Percentiles rank a stretch among this genome's conserved stretches.
Evolutionary conservation across 2,329 filamentous ascomycete genomes (phyloP).

Genomic region (Chrysosporium keratinophilum): DNA sequence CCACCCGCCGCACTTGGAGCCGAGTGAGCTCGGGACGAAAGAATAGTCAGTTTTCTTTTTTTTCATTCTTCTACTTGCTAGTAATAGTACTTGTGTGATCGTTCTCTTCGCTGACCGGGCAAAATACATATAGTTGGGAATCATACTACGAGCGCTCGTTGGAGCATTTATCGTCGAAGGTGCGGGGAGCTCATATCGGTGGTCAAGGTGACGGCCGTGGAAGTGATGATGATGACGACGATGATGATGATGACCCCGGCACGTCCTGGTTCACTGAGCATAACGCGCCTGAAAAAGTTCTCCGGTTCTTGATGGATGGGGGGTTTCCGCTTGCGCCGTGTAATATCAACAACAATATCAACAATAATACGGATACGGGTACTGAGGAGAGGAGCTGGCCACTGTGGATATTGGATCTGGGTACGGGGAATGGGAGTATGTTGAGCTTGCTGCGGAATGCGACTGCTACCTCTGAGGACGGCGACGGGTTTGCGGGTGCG

Average conservation of each 20-base stretch:
- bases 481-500: constrained; percentile 52
- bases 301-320: constrained; percentile 53
- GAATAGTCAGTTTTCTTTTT: constrained; percentile 59
- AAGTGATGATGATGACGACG: constrained; percentile 48
- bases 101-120: too few relatives aligned
- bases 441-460: constrained; percentile 75
- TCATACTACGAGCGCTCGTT: constrained; percentile 38
- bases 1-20: constrained; percentile 58
- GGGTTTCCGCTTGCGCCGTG: constrained; percentile 37
- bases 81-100: too few relatives aligned
- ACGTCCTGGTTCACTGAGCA: constrained; percentile 97
- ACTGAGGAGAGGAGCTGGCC: constrained; percentile 10
- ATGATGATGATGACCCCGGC: constrained; percentile 64
- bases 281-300: constrained; percentile 69
- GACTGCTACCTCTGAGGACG: too few relatives aligned
- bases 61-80: too few relatives aligned
- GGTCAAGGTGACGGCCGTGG: constrained; percentile 9
- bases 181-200: constrained; percentile 11
- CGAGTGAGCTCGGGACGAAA: constrained; percentile 75
- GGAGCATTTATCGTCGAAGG: constrained; percentile 28
- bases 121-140: constrained; percentile 63
- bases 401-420: constrained; percentile 63
- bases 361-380: constrained; percentile 6
- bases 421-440: constrained; percentile 87
- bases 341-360: constrained; percentile 16